phyloP scores from a whole-genome alignment of 1,139 yeast genomes.

The Petasospora rhodanensis region DNA sequence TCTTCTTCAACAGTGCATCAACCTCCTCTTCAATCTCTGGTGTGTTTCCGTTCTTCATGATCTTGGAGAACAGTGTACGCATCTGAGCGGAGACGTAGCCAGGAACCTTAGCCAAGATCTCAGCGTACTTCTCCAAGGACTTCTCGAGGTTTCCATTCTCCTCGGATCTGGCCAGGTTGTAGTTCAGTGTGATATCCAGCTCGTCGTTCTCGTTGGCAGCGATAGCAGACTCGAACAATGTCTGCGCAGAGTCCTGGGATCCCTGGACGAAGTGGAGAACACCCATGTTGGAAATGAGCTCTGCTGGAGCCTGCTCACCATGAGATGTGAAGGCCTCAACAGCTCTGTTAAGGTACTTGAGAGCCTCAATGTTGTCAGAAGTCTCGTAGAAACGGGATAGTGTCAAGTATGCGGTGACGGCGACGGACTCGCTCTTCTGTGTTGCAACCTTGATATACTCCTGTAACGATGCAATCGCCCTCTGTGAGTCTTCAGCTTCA shows the following conservation, averaged over 20 bases:
- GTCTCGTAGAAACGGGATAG: conserved; percentile 67
- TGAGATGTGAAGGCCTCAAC: conserved; percentile 44
- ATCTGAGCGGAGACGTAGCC: conserved; percentile 73
- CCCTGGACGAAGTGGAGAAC: conserved; percentile 72
- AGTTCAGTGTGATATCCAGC: conserved; percentile 46
- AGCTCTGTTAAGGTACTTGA: conserved; percentile 54
- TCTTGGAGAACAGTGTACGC: conserved; percentile 56
- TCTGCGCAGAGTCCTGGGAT: conserved; percentile 47
- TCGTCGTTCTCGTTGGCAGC: conserved; percentile 31
- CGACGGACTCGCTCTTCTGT: conserved; percentile 58
- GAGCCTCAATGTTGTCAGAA: conserved; percentile 52
- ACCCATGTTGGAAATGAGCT: conserved; percentile 78
- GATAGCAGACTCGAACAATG: conserved; percentile 47
- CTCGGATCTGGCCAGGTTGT: conserved; percentile 58
- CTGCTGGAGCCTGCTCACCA: conserved; percentile 53
- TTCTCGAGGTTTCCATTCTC: conserved; percentile 39
- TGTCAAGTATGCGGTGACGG: conserved; percentile 63
- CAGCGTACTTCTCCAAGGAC: conserved; percentile 42
- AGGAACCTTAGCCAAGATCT: conserved; percentile 57
- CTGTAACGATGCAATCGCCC: conserved; percentile 66
- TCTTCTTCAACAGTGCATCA: conserved; percentile 46
- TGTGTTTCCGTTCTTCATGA: conserved; percentile 27
- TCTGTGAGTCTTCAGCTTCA: conserved; percentile 29
- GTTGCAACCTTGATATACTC: conserved; percentile 63
- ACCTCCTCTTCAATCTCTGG: conserved; percentile 50